Conservation (phyloP, 768 basidiomycete genomes). For the Boletus coccyginus region DNA sequence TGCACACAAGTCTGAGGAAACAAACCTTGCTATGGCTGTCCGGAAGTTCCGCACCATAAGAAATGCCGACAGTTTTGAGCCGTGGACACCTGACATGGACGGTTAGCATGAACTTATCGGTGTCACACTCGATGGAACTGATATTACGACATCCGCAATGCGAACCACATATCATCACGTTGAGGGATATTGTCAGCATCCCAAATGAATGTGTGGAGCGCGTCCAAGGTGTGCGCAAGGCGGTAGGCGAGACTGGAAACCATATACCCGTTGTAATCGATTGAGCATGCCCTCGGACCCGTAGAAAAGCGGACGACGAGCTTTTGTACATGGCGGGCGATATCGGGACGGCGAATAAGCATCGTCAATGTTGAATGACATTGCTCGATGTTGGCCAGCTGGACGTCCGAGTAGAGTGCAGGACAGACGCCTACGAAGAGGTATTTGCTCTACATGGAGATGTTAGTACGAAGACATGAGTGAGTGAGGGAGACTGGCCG, state of each 20-base stretch:
- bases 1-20: slow-evolving; percentile 6
- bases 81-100: slow-evolving; percentile 54
- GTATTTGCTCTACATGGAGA: slow-evolving; percentile 44
- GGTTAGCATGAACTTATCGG: neutral
- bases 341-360: slow-evolving; percentile 51
- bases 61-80: slow-evolving; percentile 58
- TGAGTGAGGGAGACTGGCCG: slow-evolving; percentile 42
- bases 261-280: slow-evolving; percentile 22
- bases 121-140: neutral
- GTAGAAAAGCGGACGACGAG: slow-evolving; percentile 44
- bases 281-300: slow-evolving; percentile 26
- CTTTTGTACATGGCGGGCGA: slow-evolving; percentile 66
- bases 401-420: slow-evolving; percentile 57
- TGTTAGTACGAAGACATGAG: slow-evolving; percentile 4
- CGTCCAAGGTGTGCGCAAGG: slow-evolving; percentile 57
- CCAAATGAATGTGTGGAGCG: slow-evolving; percentile 67
- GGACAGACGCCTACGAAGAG: slow-evolving; percentile 53
- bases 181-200: slow-evolving; percentile 64
- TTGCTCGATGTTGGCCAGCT: slow-evolving; percentile 54
- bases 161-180: slow-evolving; percentile 77
- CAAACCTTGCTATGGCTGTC: slow-evolving; percentile 59
- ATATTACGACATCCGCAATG: slow-evolving; percentile 61
- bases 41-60: slow-evolving; percentile 60
- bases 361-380: slow-evolving; percentile 63
- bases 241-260: slow-evolving; percentile 53